Percentiles rank a stretch among this genome's conserved stretches.
Evolutionary conservation across 2,329 filamentous ascomycete species (phyloP).

Genomic region (Aureobasidium sp.): DNA sequence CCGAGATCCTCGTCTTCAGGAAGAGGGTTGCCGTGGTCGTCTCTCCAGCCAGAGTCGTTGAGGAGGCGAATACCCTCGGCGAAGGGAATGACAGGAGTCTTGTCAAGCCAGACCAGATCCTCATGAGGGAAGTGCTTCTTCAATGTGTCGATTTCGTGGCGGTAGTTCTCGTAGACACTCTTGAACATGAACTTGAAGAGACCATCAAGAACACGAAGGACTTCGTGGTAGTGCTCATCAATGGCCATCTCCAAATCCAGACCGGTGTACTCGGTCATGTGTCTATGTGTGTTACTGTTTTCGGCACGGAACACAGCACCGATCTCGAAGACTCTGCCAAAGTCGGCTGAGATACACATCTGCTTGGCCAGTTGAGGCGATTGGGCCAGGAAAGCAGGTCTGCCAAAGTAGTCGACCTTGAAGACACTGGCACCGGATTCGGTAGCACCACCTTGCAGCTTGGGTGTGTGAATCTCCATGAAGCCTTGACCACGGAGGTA

Average conservation of each 20-base stretch:
- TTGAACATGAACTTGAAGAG: constrained; percentile 74
- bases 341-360: constrained; percentile 84
- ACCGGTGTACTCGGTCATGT: constrained; percentile 90
- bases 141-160: constrained; percentile 66
- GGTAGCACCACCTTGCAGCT: constrained; percentile 80
- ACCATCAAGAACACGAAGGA: constrained; percentile 66
- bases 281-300: constrained; percentile 90
- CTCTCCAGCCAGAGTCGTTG: constrained; percentile 65
- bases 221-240: constrained; percentile 81
- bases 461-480: constrained; percentile 89
- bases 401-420: constrained; percentile 83
- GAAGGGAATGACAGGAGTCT: constrained; percentile 77
- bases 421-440: constrained; percentile 91
- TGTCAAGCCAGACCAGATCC: constrained; percentile 76
- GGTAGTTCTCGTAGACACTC: constrained; percentile 61
- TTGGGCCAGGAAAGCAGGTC: constrained; percentile 80
- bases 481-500: constrained; percentile 69
- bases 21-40: constrained; percentile 65
- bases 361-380: constrained; percentile 90
- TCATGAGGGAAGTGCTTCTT: constrained; percentile 80
- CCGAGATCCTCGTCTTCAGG: constrained; percentile 71
- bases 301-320: constrained; percentile 88
- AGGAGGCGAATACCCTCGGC: constrained; percentile 71
- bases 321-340: constrained; percentile 81
- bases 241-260: constrained; percentile 91